phyloP scores from a whole-genome alignment of 208 protist genomes.

The Wallacemonas sp. region DNA sequence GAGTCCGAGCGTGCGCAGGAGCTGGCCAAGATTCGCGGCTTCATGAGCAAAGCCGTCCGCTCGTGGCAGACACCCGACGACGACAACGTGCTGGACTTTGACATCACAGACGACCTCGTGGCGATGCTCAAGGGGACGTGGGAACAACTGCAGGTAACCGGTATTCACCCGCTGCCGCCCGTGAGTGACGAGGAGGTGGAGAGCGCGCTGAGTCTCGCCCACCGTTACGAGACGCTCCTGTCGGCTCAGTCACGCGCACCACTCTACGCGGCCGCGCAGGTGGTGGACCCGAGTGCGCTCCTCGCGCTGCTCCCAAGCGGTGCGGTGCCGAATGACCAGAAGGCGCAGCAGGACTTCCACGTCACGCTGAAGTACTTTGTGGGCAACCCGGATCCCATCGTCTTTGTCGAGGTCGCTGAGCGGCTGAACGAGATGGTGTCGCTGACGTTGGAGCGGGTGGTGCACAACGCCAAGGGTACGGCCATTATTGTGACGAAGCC shows the following conservation, averaged over 20 bases:
- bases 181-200: slow-evolving; percentile 19
- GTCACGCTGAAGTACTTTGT: slow-evolving; percentile 50
- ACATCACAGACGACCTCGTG: slow-evolving; percentile 29
- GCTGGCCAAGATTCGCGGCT: slow-evolving; percentile 24
- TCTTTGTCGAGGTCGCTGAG: slow-evolving; percentile 32
- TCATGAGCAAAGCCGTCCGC: slow-evolving; percentile 29
- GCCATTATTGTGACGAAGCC: slow-evolving; percentile 27
- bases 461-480: slow-evolving; percentile 41
- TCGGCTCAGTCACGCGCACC: slow-evolving; percentile 14
- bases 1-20: slow-evolving; percentile 12
- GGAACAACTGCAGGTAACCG: slow-evolving; percentile 31
- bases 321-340: slow-evolving; percentile 8
- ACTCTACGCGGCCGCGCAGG: slow-evolving; percentile 26
- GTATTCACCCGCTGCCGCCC: slow-evolving; percentile 30
- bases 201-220: slow-evolving; percentile 14
- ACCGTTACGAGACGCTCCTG: slow-evolving; percentile 37
- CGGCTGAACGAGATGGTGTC: slow-evolving; percentile 28
- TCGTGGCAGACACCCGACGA: slow-evolving; percentile 26
- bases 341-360: slow-evolving; percentile 39
- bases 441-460: slow-evolving; percentile 39
- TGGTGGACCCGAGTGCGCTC: slow-evolving; percentile 7
- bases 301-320: slow-evolving; percentile 16
- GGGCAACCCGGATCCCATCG: slow-evolving; percentile 29
- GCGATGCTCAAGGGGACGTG: slow-evolving; percentile 36
- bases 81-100: slow-evolving; percentile 28